phyloP scores from a whole-genome alignment of 1,284 basidiomycete genomes.

The Leucocoprinus gongylophorus region DNA sequence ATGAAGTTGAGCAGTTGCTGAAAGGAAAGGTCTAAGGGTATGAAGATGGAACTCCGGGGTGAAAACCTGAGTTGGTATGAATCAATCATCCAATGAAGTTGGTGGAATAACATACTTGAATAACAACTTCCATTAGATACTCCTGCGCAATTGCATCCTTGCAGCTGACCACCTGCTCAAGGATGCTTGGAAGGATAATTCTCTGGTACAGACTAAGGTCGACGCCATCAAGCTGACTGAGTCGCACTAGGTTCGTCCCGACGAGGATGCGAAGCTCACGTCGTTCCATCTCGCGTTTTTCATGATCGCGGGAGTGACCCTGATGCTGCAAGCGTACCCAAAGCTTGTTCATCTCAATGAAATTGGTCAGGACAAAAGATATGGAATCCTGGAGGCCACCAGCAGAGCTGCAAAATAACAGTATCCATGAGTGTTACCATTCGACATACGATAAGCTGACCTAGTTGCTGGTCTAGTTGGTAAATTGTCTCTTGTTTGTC shows the following conservation, averaged over 20 bases:
- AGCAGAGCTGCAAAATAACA: conserved; percentile 46
- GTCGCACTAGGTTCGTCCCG: conserved; percentile 90
- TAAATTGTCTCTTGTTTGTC: conserved; percentile 91
- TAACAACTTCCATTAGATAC: conserved; percentile 97
- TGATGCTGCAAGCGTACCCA: conserved; percentile 97
- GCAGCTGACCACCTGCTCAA: conserved; percentile 95
- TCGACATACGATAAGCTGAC: conserved; percentile 40
- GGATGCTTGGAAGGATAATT: conserved; percentile 79
- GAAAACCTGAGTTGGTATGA: conserved; percentile 59
- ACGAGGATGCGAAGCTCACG: conserved; percentile 90
- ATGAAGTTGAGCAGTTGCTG: conserved; percentile 88
- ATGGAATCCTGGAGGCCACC: conserved; percentile 93
- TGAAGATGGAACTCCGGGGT: conserved; percentile 95
- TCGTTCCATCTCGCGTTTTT: conserved; percentile 92
- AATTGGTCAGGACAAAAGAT: conserved; percentile 91
- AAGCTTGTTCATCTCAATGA: conserved; percentile 98
- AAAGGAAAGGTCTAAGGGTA: conserved; percentile 86
- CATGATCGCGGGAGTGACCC: conserved; percentile 89
- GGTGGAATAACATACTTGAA: conserved; percentile 53
- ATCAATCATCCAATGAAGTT: not conserved
- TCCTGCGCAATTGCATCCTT: conserved; percentile 97
- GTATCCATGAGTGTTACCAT: not conserved
- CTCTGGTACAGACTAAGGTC: conserved; percentile 85
- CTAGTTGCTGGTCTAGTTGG: conserved; percentile 78
- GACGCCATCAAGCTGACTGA: conserved; percentile 90